Percentiles rank a stretch among this genome's conserved stretches.
Conservation (phyloP, 2,329 filamentous ascomycete species). For the Sporothrix euskadiensis region DNA sequence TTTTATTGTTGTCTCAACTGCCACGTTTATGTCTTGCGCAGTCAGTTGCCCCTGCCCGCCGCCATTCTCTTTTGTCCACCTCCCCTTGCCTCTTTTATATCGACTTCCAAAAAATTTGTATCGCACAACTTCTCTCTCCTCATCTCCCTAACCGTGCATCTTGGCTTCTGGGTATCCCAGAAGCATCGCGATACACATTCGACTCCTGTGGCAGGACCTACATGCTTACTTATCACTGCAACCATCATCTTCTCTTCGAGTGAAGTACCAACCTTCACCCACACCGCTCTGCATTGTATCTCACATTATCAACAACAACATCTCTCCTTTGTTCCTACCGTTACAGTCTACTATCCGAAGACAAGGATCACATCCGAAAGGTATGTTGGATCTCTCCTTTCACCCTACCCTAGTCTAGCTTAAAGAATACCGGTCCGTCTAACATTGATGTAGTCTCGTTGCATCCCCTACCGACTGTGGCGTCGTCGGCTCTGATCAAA, state of each 20-base stretch:
- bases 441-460: not conserved
- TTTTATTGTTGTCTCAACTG: constrained; percentile 7
- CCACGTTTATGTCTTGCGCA: constrained; percentile 19
- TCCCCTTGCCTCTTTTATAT: not conserved
- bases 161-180: not conserved
- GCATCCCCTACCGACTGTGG: not conserved
- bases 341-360: not conserved
- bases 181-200: not conserved
- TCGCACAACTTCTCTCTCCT: not conserved
- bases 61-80: not conserved
- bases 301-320: not conserved
- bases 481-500: not conserved
- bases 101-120: not conserved
- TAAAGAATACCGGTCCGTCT: not conserved
- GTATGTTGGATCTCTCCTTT: not conserved
- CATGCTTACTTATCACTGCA: not conserved
- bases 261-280: not conserved
- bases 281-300: not conserved
- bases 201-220: not conserved
- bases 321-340: not conserved
- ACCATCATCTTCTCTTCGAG: not conserved
- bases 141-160: constrained; percentile 4
- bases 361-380: not conserved
- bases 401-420: not conserved
- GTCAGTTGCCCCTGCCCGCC: not conserved